Evolutionary conservation across 1,139 yeast genomes (phyloP).

Genomic region (Candida buenavistaensis): DNA sequence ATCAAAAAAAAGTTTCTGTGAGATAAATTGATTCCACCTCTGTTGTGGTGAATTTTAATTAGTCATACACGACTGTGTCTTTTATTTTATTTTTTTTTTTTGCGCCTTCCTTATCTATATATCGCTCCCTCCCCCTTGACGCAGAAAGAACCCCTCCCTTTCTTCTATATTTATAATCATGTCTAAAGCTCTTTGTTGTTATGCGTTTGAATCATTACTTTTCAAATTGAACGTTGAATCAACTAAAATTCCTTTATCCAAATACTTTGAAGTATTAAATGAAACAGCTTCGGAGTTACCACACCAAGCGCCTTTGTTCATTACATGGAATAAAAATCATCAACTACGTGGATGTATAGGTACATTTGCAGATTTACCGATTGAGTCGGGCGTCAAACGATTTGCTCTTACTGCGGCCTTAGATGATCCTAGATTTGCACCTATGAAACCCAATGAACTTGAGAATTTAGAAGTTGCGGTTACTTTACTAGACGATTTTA

Average conservation of each 20-base stretch:
- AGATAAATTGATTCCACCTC: no score
- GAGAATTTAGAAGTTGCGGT: slow-evolving; percentile 44
- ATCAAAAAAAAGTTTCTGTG: no score
- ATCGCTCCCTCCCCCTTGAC: no score
- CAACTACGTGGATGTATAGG: slow-evolving; percentile 91
- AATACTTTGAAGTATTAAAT: slow-evolving; percentile 17
- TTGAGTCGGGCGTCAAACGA: slow-evolving; percentile 58
- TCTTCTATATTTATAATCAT: slow-evolving; percentile 16
- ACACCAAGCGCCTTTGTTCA: slow-evolving; percentile 56
- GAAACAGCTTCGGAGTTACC: slow-evolving; percentile 44
- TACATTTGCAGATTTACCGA: slow-evolving; percentile 54
- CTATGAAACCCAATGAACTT: slow-evolving; percentile 62
- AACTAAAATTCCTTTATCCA: slow-evolving; percentile 17
- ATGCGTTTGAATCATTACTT: slow-evolving; percentile 39
- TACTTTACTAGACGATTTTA: slow-evolving; percentile 66
- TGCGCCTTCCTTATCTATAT: no score
- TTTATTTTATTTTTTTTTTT: no score
- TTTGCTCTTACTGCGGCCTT: slow-evolving; percentile 71
- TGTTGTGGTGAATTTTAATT: no score
- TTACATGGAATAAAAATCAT: slow-evolving; percentile 74
- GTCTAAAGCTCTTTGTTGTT: slow-evolving; percentile 39
- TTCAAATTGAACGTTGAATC: slow-evolving; percentile 20
- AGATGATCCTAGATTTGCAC: slow-evolving; percentile 74
- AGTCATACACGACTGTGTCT: no score
- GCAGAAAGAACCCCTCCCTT: neutral